Evolutionary conservation across 164 flowering plant genomes (phyloP).

Genomic region (Houttuynia cordata): DNA sequence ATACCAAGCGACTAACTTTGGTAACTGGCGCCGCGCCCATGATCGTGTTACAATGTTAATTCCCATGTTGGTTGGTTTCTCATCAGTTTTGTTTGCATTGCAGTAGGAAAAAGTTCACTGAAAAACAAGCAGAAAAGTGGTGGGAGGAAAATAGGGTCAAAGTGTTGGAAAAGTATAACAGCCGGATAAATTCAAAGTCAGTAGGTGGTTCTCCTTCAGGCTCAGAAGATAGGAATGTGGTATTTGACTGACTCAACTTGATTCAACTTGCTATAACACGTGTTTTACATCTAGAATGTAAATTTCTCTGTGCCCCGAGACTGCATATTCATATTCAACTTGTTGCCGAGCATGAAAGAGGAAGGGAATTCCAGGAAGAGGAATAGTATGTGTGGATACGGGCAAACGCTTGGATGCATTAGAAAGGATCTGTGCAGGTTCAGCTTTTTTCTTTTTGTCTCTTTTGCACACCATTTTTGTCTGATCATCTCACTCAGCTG

Average conservation of each 20-base stretch:
- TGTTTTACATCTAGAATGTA: neutral
- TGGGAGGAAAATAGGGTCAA: constrained; percentile 58
- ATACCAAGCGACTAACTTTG: too few relatives aligned
- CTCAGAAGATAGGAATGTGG: constrained; percentile 1
- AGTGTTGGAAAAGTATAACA: constrained; percentile 49
- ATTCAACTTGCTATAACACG: neutral
- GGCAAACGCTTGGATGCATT: neutral
- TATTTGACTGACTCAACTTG: constrained; percentile 5
- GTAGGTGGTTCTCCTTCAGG: constrained; percentile 4
- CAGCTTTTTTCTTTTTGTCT: neutral
- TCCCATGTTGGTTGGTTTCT: neutral
- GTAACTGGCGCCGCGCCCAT: neutral
- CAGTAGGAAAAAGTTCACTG: constrained; percentile 71
- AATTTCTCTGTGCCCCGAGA: neutral
- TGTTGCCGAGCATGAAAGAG: neutral
- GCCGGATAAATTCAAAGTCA: constrained; percentile 10
- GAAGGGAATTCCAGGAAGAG: neutral
- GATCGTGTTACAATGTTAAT: neutral
- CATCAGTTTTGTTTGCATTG: neutral
- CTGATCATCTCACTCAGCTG: neutral
- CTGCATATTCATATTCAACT: neutral
- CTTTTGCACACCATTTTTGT: neutral
- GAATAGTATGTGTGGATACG: neutral
- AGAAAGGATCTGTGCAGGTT: neutral
- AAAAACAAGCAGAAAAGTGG: constrained; percentile 80